Percentiles rank a stretch among this genome's conserved stretches.
phyloP scores from a whole-genome alignment of 1,284 basidiomycete species.

The Trametes versicolor region DNA sequence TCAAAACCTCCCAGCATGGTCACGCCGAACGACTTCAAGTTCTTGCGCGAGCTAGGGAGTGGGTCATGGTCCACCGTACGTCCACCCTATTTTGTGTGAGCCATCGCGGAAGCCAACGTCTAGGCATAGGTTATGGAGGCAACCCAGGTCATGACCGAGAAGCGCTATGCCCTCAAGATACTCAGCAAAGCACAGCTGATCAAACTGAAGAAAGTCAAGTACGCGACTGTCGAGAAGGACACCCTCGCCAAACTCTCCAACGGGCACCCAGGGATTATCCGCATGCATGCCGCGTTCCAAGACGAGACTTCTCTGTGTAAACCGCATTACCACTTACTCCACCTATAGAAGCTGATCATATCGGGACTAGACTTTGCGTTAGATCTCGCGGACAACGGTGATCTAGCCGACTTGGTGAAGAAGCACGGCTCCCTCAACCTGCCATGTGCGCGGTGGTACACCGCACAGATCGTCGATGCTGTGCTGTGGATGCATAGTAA shows the following conservation, averaged over 20 bases:
- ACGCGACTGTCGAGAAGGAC: constrained; percentile 34
- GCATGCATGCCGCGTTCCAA: constrained; percentile 33
- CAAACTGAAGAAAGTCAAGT: constrained; percentile 35
- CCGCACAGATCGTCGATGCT: constrained; percentile 32
- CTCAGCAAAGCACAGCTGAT: constrained; percentile 33
- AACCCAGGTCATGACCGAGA: constrained; percentile 18
- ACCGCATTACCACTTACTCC: not conserved
- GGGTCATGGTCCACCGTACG: constrained; percentile 35
- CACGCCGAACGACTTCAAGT: constrained; percentile 27
- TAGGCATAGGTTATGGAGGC: constrained; percentile 31
- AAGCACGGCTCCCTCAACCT: constrained; percentile 31
- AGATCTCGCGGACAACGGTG: constrained; percentile 32
- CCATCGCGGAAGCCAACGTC: not conserved
- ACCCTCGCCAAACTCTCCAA: constrained; percentile 30
- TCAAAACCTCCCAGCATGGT: constrained; percentile 21
- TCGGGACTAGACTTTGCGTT: constrained; percentile 27
- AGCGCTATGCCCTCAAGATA: constrained; percentile 32
- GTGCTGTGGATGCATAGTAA: constrained; percentile 33
- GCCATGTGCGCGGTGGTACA: constrained; percentile 30
- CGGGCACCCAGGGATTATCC: constrained; percentile 31
- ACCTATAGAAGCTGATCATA: not conserved
- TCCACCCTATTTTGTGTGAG: not conserved
- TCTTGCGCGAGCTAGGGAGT: constrained; percentile 29
- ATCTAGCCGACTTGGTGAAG: constrained; percentile 34
- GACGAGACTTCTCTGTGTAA: constrained; percentile 33